Conservation (phyloP, 2,329 filamentous ascomycete species). For the Aspergillus sp. region DNA sequence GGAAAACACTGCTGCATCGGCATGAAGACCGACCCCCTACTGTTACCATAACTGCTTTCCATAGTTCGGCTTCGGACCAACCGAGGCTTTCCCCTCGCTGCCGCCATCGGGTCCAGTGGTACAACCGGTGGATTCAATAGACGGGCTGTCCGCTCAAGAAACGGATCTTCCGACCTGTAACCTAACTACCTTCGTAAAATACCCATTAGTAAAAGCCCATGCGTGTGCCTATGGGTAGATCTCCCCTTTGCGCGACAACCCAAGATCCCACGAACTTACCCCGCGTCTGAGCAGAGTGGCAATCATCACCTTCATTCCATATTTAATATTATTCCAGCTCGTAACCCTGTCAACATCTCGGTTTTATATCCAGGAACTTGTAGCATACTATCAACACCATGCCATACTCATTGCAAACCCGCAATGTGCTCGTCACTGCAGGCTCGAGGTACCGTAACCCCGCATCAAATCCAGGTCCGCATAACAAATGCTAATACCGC, state of each 20-base stretch:
- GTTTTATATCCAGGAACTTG: not conserved
- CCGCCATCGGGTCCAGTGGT: not conserved
- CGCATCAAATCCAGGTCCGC: not conserved
- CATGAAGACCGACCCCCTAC: not conserved
- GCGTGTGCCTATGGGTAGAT: not conserved
- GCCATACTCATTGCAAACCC: constrained; percentile 11
- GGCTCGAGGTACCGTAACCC: constrained; percentile 1
- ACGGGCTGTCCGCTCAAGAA: not conserved
- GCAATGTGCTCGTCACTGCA: constrained; percentile 10
- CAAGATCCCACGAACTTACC: not conserved
- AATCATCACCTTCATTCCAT: not conserved
- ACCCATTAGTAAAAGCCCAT: not conserved
- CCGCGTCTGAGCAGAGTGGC: not conserved
- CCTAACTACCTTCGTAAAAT: not conserved
- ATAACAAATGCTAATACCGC: not conserved
- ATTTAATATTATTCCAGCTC: not conserved
- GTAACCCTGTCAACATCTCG: not conserved
- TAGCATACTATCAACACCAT: not conserved
- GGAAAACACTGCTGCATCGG: not conserved
- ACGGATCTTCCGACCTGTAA: not conserved
- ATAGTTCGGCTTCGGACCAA: not conserved
- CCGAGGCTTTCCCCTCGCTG: constrained; percentile 1
- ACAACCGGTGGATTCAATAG: not conserved
- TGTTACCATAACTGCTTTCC: not conserved
- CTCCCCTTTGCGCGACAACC: too few species aligned